Evolutionary conservation across 1,284 basidiomycete genomes (phyloP), one percentile per base, ranked within the genome.

Genomic region (Heimioporus retisporus): DNA sequence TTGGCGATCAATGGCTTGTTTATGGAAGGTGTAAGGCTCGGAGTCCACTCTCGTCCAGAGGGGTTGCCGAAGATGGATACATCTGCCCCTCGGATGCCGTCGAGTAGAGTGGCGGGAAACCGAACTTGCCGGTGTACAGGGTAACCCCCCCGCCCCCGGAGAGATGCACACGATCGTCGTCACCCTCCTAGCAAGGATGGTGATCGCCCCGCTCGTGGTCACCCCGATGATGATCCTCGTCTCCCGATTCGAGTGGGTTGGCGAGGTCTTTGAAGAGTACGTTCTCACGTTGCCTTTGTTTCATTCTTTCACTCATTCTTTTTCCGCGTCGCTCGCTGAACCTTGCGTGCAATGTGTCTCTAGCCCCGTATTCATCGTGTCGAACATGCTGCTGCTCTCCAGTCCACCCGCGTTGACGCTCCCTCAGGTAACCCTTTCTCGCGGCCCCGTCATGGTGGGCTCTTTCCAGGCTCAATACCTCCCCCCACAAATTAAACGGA

Each of bases 141-240:
- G n/a, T n/a, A n/a, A n/a, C n/a, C n/a, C n/a, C n/a, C n/a, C n/a
- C 21, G 19, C 59, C 0, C 70, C 65, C 0, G 93, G 94, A 3
- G 95, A 97, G 84, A 91, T 91, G 58, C 88, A 86, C 76, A 96
- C 96, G 6, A 91, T 98, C 23, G 79, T 92, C 40, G 88, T 98
- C 19, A 90, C 95, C 6, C 88, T 97, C 25, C 61, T 89, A 23
- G 86, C 92, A 63, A 84, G 96, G 68, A 98, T 98, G 96, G 77
- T 98, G 55, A 75, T 98, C 68, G 93, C 94, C 14, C 96, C 96
- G 1, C 68, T 93, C 55, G 65, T 97, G 15, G 81, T 97, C 62
- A 81, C 96, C 65, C 96, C 95, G 0, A 60, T 94, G 21, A 85
- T 96, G 76, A 86, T 88, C 21, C 69, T 91, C 15, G 83, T 89